Evolutionary conservation across 371 early-diverging fungal species (phyloP).

Genomic region (Apophysomyces elegans): DNA sequence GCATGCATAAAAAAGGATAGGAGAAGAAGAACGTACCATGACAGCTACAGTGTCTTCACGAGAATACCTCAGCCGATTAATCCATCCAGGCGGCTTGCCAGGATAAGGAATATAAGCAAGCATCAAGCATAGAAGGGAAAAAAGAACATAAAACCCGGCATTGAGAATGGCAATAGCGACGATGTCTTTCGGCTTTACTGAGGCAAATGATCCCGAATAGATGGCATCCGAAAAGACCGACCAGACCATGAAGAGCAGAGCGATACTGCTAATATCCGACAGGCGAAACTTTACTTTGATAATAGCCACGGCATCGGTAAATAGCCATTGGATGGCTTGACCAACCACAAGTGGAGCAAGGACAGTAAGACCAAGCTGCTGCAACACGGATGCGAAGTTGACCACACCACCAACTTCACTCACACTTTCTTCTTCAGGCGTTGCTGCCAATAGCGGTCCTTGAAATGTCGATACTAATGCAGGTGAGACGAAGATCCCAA

Average conservation of each 20-base stretch:
- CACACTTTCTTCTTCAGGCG: conserved; percentile 46
- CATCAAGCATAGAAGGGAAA: conserved; percentile 46
- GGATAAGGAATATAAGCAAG: conserved; percentile 44
- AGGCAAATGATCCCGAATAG: conserved; percentile 54
- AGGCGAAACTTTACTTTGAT: conserved; percentile 58
- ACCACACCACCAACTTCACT: conserved; percentile 42
- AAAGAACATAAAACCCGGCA: conserved; percentile 51
- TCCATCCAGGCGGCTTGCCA: conserved; percentile 21
- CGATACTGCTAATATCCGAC: conserved; percentile 60
- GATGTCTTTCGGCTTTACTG: conserved; percentile 58
- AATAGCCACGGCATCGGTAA: conserved; percentile 55
- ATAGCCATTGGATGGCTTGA: conserved; percentile 65
- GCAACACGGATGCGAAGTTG: conserved; percentile 60
- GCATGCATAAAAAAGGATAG: neutral
- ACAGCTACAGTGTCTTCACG: conserved; percentile 63
- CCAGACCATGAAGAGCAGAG: conserved; percentile 75
- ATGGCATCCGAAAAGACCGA: conserved; percentile 78
- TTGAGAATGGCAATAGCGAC: conserved; percentile 61
- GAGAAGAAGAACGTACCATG: conserved; percentile 37
- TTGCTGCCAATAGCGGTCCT: conserved; percentile 39
- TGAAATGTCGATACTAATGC: conserved; percentile 49
- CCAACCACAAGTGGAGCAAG: conserved; percentile 68
- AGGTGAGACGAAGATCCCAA: conserved; percentile 80
- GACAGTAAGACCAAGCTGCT: conserved; percentile 67
- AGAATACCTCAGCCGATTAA: conserved; percentile 44